Conservation (phyloP, 1,139 yeast genomes). For the Blastobotrys illinoisensis region DNA sequence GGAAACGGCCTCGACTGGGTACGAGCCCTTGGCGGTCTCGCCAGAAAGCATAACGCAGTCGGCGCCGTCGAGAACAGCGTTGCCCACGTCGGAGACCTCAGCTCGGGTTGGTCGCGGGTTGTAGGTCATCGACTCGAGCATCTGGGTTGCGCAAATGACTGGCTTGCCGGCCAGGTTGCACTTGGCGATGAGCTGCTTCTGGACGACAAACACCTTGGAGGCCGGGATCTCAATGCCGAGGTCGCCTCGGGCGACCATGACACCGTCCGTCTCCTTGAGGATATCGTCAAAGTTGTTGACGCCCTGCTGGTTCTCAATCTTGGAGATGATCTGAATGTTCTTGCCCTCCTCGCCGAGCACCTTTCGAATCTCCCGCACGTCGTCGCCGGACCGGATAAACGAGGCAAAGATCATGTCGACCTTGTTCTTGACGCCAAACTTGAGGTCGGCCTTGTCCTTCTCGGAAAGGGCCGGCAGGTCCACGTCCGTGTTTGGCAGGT, state of each 20-base stretch:
- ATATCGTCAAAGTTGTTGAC: conserved; percentile 98
- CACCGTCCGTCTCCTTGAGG: conserved; percentile 93
- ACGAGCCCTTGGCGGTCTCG: conserved; percentile 99
- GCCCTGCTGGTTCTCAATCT: conserved; percentile 99
- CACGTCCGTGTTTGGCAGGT: conserved; percentile 97
- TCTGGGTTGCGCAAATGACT: conserved; percentile 98
- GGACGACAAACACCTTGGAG: conserved; percentile 96
- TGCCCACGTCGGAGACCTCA: conserved; percentile 98
- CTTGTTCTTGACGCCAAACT: conserved; percentile 92
- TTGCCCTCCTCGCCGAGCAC: conserved; percentile 96
- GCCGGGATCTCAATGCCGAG: conserved; percentile 99
- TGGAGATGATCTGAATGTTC: conserved; percentile 90
- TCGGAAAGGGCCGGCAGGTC: conserved; percentile 97
- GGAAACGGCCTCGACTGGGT: conserved; percentile 94
- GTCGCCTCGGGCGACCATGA: conserved; percentile 99
- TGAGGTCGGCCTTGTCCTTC: conserved; percentile 87
- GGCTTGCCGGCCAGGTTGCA: conserved; percentile 99
- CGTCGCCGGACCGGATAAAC: conserved; percentile 91
- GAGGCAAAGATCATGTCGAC: conserved; percentile 99
- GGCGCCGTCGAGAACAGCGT: conserved; percentile 98
- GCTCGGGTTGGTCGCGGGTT: conserved; percentile 99
- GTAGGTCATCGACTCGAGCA: conserved; percentile 99
- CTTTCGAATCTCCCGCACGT: conserved; percentile 82
- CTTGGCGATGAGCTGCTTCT: conserved; percentile 97
- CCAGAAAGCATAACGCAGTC: conserved; percentile 99